phyloP scores from a whole-genome alignment of 768 basidiomycete species.

The Coprinopsis cinerea region DNA sequence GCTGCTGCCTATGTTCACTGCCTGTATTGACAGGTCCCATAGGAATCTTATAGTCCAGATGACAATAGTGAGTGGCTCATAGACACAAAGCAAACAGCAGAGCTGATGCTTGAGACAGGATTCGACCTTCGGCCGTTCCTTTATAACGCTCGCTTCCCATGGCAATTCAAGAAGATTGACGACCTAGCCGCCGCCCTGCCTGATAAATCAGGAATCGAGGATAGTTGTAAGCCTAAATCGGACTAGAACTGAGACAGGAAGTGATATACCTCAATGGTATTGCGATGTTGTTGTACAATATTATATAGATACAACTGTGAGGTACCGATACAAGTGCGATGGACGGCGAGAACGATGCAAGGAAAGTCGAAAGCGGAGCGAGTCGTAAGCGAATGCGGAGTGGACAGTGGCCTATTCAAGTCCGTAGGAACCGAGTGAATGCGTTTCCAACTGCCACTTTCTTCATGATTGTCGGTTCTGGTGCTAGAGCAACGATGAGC shows the following conservation, averaged over 20 bases:
- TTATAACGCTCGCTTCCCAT: slow-evolving; percentile 91
- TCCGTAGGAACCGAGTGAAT: slow-evolving; percentile 70
- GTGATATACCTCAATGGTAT: neutral
- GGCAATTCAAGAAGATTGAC: slow-evolving; percentile 97
- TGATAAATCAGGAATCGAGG: slow-evolving; percentile 45
- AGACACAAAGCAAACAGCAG: neutral
- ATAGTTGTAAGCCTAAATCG: slow-evolving; percentile 1
- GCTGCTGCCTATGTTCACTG: neutral
- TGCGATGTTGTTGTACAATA: slow-evolving; percentile 7
- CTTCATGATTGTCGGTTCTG: slow-evolving; percentile 88
- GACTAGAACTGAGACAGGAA: too few relatives aligned
- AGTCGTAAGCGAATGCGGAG: neutral
- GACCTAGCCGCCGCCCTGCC: slow-evolving; percentile 72
- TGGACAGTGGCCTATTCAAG: slow-evolving; percentile 19
- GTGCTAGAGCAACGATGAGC: slow-evolving; percentile 37
- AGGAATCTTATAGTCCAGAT: slow-evolving; percentile 96
- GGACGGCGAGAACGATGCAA: neutral
- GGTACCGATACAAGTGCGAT: slow-evolving; percentile 2
- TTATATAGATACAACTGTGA: slow-evolving; percentile 17
- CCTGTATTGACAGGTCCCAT: slow-evolving; percentile 6
- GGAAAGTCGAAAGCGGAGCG: slow-evolving; percentile 1
- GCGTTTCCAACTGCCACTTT: slow-evolving; percentile 72
- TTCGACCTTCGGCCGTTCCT: slow-evolving; percentile 96
- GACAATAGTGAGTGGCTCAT: slow-evolving; percentile 72
- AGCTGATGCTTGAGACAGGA: slow-evolving; percentile 39